Base-by-base conservation (phyloP, 2,329 filamentous ascomycete genomes). In the Venturia aucupariae region DNA sequence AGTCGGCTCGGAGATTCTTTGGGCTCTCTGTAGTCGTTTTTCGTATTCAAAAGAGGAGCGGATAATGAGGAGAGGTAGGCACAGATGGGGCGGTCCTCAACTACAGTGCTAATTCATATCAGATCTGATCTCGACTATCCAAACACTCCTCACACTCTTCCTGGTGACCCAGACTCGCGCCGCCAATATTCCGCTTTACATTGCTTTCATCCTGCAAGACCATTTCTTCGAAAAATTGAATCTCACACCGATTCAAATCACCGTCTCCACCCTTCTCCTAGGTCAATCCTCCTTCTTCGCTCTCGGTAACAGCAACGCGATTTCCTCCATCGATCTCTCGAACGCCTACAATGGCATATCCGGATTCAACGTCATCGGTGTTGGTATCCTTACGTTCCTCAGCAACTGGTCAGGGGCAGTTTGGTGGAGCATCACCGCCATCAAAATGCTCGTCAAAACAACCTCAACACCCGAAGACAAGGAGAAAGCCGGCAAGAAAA, bases 261-360 rank as follows among this genome's bases (percentile, higher is more conserved):
- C 87, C 4, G 84, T 86, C 11, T 87, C 89, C 0, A 85, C 84
- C 10, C 79, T 97, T 41, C 83, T 97, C 41, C 79, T 96, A 48
- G 88, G 95, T 69, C 87, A 92, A 76, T 80, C 85, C 42, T 87
- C 88, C 62, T 99, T 96, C 81, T 99, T 97, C 73, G 88, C 90
- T 38, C 86, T 91, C 67, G 94, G 92, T 30, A 92, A 92, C 72
- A 90, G 90, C 59, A 99, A 99, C 74, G 89, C 94, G 48, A 96
- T 99, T 69, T 96, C 92, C 15, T 93, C 90, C n/a, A 86, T 99
- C 70, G 92, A 97, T 72, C 83, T 99, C 24, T 95, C 91, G 6
- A 96, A 88, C 72, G 92, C 92, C 0, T 99, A 99, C 77, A 99
- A 99, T 71, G 94, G 94, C 67, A 82, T 99, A 44, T 84, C 82